Evolutionary conservation across 495 filamentous ascomycete species (phyloP).

Genomic region (Xylaria curta): DNA sequence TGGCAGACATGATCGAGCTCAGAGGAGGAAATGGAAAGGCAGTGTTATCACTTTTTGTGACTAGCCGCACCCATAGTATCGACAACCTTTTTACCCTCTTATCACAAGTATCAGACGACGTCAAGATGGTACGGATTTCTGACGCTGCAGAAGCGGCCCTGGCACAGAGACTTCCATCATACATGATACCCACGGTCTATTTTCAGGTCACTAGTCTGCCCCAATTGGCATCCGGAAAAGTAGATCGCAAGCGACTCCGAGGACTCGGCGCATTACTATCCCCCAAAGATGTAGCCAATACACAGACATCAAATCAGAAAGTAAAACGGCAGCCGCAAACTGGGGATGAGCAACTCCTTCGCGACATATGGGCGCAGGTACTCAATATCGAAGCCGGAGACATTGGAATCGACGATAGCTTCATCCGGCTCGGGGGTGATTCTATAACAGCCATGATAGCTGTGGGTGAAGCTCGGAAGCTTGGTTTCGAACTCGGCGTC

Average conservation of each 20-base stretch:
- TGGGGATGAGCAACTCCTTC: not conserved
- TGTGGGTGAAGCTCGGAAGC: constrained; percentile 6
- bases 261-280: not conserved
- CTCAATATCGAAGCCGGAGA: not conserved
- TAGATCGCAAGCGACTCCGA: constrained; percentile 31
- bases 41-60: not conserved
- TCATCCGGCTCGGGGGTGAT: constrained; percentile 35
- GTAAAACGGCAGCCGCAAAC: not conserved
- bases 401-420: not conserved
- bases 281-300: not conserved
- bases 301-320: not conserved
- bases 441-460: constrained; percentile 41
- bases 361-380: not conserved
- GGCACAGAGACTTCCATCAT: constrained; percentile 35
- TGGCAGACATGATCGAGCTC: not conserved
- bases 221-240: not conserved
- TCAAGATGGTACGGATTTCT: not conserved
- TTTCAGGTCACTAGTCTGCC: constrained; percentile 17
- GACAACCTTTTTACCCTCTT: not conserved
- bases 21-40: not conserved
- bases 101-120: not conserved
- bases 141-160: not conserved
- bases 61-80: too few relatives aligned
- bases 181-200: constrained; percentile 63
- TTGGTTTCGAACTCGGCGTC: constrained; percentile 1